Conservation (phyloP, 352 stramenopile species). For the Phytophthora pistaciae region DNA sequence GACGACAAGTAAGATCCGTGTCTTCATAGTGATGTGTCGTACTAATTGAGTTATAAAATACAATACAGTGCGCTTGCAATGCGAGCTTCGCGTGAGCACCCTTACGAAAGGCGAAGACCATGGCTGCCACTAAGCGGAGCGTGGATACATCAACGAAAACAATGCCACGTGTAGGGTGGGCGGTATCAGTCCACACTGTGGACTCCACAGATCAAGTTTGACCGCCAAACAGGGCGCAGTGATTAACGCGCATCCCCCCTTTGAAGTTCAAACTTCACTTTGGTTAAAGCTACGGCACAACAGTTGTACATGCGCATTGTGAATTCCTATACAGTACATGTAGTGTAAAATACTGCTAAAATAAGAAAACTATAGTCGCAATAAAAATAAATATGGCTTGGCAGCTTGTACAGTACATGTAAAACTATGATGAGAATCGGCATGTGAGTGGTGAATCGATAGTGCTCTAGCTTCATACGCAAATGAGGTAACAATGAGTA, state of each 20-base stretch:
- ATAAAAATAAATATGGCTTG: not conserved
- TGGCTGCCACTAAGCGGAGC: too few relatives aligned
- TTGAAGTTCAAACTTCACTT: slow-evolving; percentile 6
- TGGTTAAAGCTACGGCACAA: not conserved
- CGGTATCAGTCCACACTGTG: not conserved
- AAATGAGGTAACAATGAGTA: slow-evolving; percentile 1
- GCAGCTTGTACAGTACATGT: not conserved
- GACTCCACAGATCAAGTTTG: slow-evolving; percentile 3
- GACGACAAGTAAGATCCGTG: not conserved
- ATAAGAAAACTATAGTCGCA: not conserved
- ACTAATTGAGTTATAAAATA: too few relatives aligned
- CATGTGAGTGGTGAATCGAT: not conserved
- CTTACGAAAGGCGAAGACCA: too few relatives aligned
- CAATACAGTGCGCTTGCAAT: too few relatives aligned
- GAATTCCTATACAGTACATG: not conserved
- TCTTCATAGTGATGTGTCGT: not conserved
- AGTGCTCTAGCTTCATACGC: not conserved
- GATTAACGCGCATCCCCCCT: not conserved
- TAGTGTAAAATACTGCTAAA: not conserved
- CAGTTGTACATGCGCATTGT: not conserved
- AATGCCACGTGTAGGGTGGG: slow-evolving; percentile 1
- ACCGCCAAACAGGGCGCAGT: not conserved
- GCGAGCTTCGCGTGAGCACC: too few relatives aligned
- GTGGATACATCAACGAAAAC: not conserved
- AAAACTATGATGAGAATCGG: not conserved